Percentiles rank a stretch among this genome's conserved stretches.
These are phyloP conservation scores for Stagonosporopsis cucurbitacearum DNA, from an alignment of 2,329 filamentous ascomycete genomes.

Conservation along the genomic window DNA sequence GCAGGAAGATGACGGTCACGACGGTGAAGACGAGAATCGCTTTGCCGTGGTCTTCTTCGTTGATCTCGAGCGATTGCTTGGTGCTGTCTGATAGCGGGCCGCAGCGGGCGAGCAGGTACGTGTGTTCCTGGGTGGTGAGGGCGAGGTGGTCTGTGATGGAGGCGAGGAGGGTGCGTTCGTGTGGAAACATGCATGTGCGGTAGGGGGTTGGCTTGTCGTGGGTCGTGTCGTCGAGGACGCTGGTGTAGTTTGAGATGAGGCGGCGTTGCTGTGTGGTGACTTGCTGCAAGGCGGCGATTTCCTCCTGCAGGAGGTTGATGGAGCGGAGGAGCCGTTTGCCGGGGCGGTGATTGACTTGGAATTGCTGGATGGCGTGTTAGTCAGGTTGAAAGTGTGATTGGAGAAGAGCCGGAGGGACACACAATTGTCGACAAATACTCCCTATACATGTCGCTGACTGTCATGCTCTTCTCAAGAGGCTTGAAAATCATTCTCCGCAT, in stretches of 20 bases:
- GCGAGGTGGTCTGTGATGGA: conserved; percentile 33
- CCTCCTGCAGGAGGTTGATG: conserved; percentile 45
- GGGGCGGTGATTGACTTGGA: conserved; percentile 44
- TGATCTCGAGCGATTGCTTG: conserved; percentile 45
- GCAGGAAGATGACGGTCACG: conserved; percentile 54
- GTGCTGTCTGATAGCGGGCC: conserved; percentile 40
- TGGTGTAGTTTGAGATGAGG: conserved; percentile 33
- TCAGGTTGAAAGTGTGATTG: background rate
- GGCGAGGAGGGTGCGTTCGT: conserved; percentile 31
- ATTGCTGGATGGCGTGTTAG: conserved; percentile 36
- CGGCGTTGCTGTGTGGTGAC: conserved; percentile 39
- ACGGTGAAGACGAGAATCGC: conserved; percentile 55
- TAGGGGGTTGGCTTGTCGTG: conserved; percentile 29
- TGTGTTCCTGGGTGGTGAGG: conserved; percentile 32
- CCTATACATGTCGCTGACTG: conserved; percentile 40
- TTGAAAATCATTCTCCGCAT: conserved; percentile 40
- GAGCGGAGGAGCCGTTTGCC: conserved; percentile 42
- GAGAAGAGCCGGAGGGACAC: conserved; percentile 6
- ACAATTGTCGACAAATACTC: conserved; percentile 42
- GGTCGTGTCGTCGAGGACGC: conserved; percentile 34
- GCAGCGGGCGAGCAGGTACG: conserved; percentile 34
- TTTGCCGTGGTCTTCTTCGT: conserved; percentile 50
- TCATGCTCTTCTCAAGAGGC: conserved; percentile 35
- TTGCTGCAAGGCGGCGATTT: conserved; percentile 30
- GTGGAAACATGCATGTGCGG: conserved; percentile 31